Conservation (phyloP, 768 basidiomycete species). For the Xanthoconium stramineum region DNA sequence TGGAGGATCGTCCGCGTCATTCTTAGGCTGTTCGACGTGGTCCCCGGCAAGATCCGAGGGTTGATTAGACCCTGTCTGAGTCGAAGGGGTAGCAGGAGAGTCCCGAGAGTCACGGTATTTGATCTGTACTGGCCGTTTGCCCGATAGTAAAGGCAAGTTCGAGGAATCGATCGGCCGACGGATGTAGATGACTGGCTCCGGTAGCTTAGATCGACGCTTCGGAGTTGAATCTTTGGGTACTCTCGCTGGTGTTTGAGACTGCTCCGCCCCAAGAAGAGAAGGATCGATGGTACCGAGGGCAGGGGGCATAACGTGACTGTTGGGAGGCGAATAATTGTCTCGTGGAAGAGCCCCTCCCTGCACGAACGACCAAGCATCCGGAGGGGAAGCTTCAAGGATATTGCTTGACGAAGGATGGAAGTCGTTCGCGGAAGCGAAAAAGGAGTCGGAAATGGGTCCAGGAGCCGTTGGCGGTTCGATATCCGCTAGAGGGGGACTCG, state of each 20-base stretch:
- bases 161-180: conserved; percentile 27
- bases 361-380: conserved; percentile 9
- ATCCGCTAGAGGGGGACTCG: conserved; percentile 17
- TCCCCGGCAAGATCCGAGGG: background rate
- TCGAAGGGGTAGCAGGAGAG: background rate
- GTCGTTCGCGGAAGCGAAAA: background rate
- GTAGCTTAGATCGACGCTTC: conserved; percentile 12
- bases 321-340: background rate
- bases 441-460: background rate
- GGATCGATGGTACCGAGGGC: conserved; percentile 28
- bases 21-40: background rate
- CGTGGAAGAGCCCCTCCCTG: background rate
- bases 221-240: background rate
- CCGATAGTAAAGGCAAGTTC: conserved; percentile 14
- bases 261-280: conserved; percentile 24
- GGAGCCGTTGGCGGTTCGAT: background rate
- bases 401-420: conserved; percentile 4
- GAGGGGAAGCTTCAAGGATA: background rate
- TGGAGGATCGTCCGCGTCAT: background rate
- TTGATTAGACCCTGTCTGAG: background rate
- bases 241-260: background rate
- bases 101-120: conserved; percentile 25
- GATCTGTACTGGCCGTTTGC: conserved; percentile 28
- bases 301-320: background rate
- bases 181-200: conserved; percentile 30